These are phyloP conservation scores for Cicer bijugum DNA, from an alignment of 306 rosid species.

Conservation along the genomic window DNA sequence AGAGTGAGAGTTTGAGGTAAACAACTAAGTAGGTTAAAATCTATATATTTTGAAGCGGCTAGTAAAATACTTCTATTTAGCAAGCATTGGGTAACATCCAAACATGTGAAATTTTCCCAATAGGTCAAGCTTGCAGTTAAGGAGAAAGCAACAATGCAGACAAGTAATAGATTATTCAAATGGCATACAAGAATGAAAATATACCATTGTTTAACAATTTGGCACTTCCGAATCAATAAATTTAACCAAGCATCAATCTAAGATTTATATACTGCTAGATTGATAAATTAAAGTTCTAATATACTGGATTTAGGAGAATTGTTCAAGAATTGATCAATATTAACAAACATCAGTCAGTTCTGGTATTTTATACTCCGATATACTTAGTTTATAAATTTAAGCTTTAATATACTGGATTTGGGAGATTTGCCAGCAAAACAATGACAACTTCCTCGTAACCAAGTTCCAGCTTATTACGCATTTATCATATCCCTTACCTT, in stretches of 20 bases:
- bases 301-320: too few relatives aligned
- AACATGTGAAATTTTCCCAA: conserved; percentile 93
- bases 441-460: too few relatives aligned
- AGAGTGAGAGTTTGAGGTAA: conserved; percentile 64
- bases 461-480: too few relatives aligned
- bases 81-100: conserved; percentile 86
- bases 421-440: too few relatives aligned
- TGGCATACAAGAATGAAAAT: conserved; percentile 15
- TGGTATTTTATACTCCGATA: too few relatives aligned
- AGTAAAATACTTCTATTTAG: conserved; percentile 66
- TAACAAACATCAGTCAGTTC: too few relatives aligned
- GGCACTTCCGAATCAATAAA: conserved; percentile 1
- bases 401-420: too few relatives aligned
- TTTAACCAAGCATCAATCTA: neutral
- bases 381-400: too few relatives aligned
- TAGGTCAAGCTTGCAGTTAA: conserved; percentile 71
- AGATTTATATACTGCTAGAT: neutral
- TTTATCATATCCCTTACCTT: too few relatives aligned
- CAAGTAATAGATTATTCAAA: conserved; percentile 33
- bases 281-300: too few relatives aligned
- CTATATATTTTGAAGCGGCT: conserved; percentile 58
- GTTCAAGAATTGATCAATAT: too few relatives aligned
- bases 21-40: conserved; percentile 53
- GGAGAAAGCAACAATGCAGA: conserved; percentile 50
- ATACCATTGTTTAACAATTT: neutral